phyloP scores from a whole-genome alignment of 2,329 filamentous ascomycete species.

The Hypomyces rosellus region DNA sequence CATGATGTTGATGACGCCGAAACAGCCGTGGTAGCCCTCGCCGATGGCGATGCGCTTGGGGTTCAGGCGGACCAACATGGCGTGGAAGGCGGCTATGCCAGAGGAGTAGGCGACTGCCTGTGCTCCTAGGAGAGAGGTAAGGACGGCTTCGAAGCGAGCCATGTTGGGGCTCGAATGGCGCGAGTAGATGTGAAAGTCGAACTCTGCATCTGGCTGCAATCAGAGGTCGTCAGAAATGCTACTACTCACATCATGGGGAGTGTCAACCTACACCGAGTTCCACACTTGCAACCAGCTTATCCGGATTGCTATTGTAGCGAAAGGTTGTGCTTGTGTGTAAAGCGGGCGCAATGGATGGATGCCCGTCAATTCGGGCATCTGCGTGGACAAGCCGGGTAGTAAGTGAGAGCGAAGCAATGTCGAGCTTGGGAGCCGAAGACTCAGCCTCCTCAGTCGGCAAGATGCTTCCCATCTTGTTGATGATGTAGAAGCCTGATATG shows the following conservation, averaged over 20 bases:
- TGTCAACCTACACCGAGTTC: conserved; percentile 43
- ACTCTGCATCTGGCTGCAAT: conserved; percentile 40
- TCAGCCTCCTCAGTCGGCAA: conserved; percentile 1
- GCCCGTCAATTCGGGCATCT: conserved; percentile 68
- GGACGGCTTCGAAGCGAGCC: conserved; percentile 77
- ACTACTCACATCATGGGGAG: not conserved
- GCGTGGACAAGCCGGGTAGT: conserved; percentile 74
- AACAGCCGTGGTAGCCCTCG: conserved; percentile 87
- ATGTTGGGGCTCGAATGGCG: conserved; percentile 72
- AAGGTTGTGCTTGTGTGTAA: conserved; percentile 91
- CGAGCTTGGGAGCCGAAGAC: conserved; percentile 1
- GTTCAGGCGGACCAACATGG: conserved; percentile 75
- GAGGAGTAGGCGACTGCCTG: conserved; percentile 73
- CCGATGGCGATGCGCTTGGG: conserved; percentile 78
- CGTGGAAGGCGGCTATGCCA: conserved; percentile 84
- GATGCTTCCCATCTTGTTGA: not conserved
- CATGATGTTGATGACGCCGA: conserved; percentile 72
- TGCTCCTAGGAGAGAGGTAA: conserved; percentile 65
- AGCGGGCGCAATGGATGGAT: conserved; percentile 77
- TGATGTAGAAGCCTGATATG: too few relatives aligned
- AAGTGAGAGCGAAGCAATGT: conserved; percentile 33
- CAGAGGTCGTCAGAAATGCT: not conserved
- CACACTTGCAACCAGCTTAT: conserved; percentile 42
- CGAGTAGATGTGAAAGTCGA: conserved; percentile 74
- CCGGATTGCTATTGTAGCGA: conserved; percentile 68